Base-by-base conservation (phyloP, 176 grass and related monocot species). In the Musa schizocarpa region DNA sequence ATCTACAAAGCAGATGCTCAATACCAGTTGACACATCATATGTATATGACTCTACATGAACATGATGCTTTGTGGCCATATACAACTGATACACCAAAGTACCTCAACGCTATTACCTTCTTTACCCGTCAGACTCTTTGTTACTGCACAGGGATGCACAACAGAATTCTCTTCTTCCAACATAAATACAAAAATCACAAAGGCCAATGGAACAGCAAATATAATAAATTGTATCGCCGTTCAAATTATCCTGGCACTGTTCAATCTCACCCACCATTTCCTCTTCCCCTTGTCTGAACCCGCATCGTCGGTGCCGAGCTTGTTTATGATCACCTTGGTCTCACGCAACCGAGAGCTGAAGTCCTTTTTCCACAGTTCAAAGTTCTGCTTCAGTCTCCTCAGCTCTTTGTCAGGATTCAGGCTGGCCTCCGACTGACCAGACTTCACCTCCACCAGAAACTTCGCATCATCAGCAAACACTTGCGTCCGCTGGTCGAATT, bases 391-490 rank as follows among this genome's bases (percentile, higher is more conserved):
- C 69, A 99, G 75, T 77, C 81, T 76, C 26, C 82, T 89, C 71
- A 99, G 74, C 65, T 99, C 95, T 81, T 77, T 89, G n/a, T 99
- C 95, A 0, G 90, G 95, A 83, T 99, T 93, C 68, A 99, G 68
- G 75, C 82, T 91, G 53, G 95, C 90, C 2, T 99, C 90, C 0
- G 83, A 88, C 67, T 93, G 83, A 50, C 95, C 88, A 1, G 95
- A 91, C 81, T 94, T 99, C 63, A 99, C 90, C 86, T 99, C 95
- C 64, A 99, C 88, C 86, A 99, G 71, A 68, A 99, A 99, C 74
- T 85, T 99, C 23, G 86, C 58, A 1, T 99, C 95, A 20, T 94
- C 95, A 2, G 82, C 86, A 75, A 99, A 99, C 58, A 99, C 95
- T 61, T 94, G 90, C 4, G 80, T 99, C 54, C 86, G 82, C 63